A percentile compares a stretch with the other conserved stretches of the same genome.
Conservation (phyloP, 345 rosid genomes). For the Pugionium dolabratum region DNA sequence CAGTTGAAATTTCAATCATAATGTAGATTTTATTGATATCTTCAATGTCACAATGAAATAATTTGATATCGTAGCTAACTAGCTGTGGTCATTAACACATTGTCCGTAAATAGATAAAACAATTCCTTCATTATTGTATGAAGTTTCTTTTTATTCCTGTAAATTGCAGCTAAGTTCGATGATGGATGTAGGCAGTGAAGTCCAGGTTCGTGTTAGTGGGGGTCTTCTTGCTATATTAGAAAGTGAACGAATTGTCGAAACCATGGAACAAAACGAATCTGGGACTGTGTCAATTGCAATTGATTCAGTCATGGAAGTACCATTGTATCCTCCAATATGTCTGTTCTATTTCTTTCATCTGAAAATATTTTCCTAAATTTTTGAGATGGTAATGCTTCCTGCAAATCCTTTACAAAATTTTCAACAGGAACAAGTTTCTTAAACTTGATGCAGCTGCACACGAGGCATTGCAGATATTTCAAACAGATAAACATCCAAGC, state of each 20-base stretch:
- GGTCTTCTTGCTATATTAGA: constrained; percentile 96
- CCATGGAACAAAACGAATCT: constrained; percentile 74
- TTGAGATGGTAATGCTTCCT: constrained; percentile 28
- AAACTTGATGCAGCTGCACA: constrained; percentile 92
- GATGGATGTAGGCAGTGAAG: constrained; percentile 94
- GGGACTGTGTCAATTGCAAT: constrained; percentile 78
- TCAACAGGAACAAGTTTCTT: constrained; percentile 73
- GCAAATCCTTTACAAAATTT: constrained; percentile 47
- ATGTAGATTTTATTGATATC: not conserved
- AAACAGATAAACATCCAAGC: constrained; percentile 95
- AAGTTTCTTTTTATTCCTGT: constrained; percentile 7
- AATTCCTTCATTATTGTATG: not conserved
- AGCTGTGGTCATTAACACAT: constrained; percentile 7
- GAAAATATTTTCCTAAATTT: constrained; percentile 3
- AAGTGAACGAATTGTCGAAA: constrained; percentile 84
- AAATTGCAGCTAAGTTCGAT: constrained; percentile 77
- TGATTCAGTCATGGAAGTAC: constrained; percentile 73
- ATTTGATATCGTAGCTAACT: constrained; percentile 2
- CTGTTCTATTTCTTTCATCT: constrained; percentile 19
- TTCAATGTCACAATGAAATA: not conserved
- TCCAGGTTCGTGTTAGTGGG: constrained; percentile 91
- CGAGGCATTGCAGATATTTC: constrained; percentile 93
- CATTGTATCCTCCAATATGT: constrained; percentile 64
- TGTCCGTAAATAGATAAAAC: not conserved
- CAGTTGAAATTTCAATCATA: not conserved